Evolutionary conservation across 2,329 filamentous ascomycete genomes (phyloP), one percentile per base, ranked within the genome.

Genomic region (Pleomassaria siparia): DNA sequence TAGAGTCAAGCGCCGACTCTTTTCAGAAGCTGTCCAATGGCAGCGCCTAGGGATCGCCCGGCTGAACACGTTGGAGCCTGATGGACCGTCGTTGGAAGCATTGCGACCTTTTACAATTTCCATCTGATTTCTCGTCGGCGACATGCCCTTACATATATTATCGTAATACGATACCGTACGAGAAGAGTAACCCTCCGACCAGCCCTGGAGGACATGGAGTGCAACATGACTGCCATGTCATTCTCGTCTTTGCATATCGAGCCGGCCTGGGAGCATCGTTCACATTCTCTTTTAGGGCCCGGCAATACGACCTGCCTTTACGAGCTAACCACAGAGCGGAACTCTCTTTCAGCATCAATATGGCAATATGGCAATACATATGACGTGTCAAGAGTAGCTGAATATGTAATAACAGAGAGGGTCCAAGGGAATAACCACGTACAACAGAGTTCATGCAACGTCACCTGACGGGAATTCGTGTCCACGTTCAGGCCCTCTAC

Each of bases 301-400:
- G 35, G 22, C 21, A 13, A 15, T 16, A 11, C 13, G 24, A 18
- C 20, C 40, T 39, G 40, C 40, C 41, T 26, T 40, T 44, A 41
- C 36, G 18, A 43, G 43, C 22, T 36, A 46, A 37, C 36, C 10
- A 36, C 30, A 22, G 25, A 5, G n/a, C 4, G 40, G 35, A 33
- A 12, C 22, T 11, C 29, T 20, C 35, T 28, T 21, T 24, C 39
- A 37, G 45, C 48, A 45, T 43, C 37, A 41, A 22, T 16, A n/a
- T n/a, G n/a, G n/a, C n/a, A n/a, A n/a, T n/a, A n/a, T n/a, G n/a
- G n/a, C n/a, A n/a, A n/a, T n/a, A n/a, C n/a, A n/a, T n/a, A 18
- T 30, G 43, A 45, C 49, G 49, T 49, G 45, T 52, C 49, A 49
- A 36, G 6, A 3, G 30, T 36, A 32, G 29, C 40, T 36, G 24